Percentiles rank a stretch among this genome's conserved stretches.
These are phyloP conservation scores for Boletus bicolor DNA, from an alignment of 768 basidiomycete species.

Conservation along the genomic window DNA sequence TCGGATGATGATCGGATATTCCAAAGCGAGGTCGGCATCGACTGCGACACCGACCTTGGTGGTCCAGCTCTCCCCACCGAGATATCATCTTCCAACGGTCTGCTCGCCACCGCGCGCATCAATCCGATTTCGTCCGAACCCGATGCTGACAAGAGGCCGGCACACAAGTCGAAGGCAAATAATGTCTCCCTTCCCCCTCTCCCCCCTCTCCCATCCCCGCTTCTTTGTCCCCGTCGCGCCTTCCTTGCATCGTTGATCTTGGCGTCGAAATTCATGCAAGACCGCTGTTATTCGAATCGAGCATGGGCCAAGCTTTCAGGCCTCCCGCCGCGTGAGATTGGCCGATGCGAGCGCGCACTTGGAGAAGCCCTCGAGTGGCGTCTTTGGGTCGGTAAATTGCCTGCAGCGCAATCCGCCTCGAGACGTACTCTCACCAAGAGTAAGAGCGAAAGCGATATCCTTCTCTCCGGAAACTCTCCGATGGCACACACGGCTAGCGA, in stretches of 20 bases:
- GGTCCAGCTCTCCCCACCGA: conserved; percentile 8
- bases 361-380: conserved; percentile 86
- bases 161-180: conserved; percentile 11
- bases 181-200: conserved; percentile 31
- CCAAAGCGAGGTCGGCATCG: conserved; percentile 42
- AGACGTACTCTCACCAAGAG: conserved; percentile 44
- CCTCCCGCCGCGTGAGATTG: conserved; percentile 79
- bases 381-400: conserved; percentile 85
- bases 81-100: conserved; percentile 19
- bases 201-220: conserved; percentile 64
- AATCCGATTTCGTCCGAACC: conserved; percentile 26
- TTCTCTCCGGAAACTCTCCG: background rate
- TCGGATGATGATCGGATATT: conserved; percentile 42
- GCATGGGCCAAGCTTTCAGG: conserved; percentile 96
- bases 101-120: conserved; percentile 45
- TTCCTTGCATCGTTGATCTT: conserved; percentile 87
- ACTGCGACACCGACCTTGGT: conserved; percentile 36
- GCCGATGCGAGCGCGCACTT: conserved; percentile 83
- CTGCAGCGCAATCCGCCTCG: conserved; percentile 32
- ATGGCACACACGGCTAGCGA: background rate
- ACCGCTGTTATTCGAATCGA: conserved; percentile 88
- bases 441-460: conserved; percentile 48
- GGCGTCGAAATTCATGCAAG: conserved; percentile 91
- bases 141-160: conserved; percentile 4
- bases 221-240: conserved; percentile 83